Evolutionary conservation across 257 asterid genomes (phyloP), one percentile per base, ranked within the genome.

Genomic region (Nicotiana attenuata): DNA sequence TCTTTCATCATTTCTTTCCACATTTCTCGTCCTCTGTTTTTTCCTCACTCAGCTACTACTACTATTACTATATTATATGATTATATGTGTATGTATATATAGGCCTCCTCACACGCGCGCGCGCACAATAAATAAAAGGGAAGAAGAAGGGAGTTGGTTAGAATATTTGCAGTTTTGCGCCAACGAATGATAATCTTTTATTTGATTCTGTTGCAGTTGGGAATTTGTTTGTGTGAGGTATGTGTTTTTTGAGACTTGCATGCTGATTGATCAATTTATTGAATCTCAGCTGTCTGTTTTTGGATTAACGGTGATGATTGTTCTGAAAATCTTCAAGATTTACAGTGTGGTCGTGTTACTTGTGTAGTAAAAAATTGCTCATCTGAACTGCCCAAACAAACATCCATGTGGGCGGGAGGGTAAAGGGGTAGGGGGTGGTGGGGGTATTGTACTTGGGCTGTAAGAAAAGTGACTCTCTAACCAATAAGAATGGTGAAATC

Each of bases 131-230:
- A 19, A n/a, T 9, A 65, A 83, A 82, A 75, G 67, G 53, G 53
- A 47, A 64, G 6, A 65, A 53, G 16, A 33, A 81, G 28, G 80
- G 63, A 83, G 81, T 67, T 81, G 59, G 94, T 84, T 84, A 63
- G 88, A 83, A 61, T 65, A n/a, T 69, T 19, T 55, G 76, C 69
- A 4, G n/a, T 41, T 20, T 69, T 69, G 78, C 78, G 13, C 78
- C 60, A 20, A 71, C 1, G 20, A 45, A 71, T 41, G 33, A 71
- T 20, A 15, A 14, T 71, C 22, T 71, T 41, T 41, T 38, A 38
- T 38, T 38, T 71, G 78, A 20, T 71, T 71, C 59, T 71, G 60
- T 45, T 71, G 78, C 59, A 14, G 35, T 71, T 20, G 16, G 35
- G 22, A 71, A 45, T 71, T 71, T 71, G 45, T 3, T 69, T 69